Evolutionary conservation across 306 rosid genomes (phyloP), one percentile per base, ranked within the genome.

Genomic region (Pyrus communis): DNA sequence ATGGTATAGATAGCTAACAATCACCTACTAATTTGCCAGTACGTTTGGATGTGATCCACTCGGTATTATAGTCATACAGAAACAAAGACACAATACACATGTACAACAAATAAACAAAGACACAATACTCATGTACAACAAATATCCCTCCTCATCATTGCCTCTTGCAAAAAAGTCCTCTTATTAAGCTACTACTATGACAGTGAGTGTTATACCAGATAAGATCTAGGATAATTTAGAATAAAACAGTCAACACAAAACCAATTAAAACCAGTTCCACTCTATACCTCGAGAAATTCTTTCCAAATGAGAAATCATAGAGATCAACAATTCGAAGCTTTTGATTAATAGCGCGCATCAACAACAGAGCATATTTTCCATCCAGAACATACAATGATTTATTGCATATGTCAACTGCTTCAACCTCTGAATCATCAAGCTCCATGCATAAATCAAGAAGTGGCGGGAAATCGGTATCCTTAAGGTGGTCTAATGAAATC

Each of bases 261-360:
- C 74, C 70, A 85, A 82, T 55, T 62, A 79, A 55, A 55, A 79
- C 61, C 81, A 70, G 79, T 82, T 70, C 65, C 75, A 75, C 51
- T 71, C 70, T 43, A 82, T 90, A 92, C 97, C 96, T 82, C 80
- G 87, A 71, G 87, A 87, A 88, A 76, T 87, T 89, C 73, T 87
- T 90, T 77, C 91, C 93, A 77, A 87, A 78, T 43, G 92, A 84
- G 42, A 76, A 66, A 78, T 90, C 92, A 43, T 77, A 87, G 68
- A 92, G 91, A 84, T 92, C 88, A 30, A 90, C 97, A 78, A 79
- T 86, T 75, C 93, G 91, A 85, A 92, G 93, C 91, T 90, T 92
- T 85, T 77, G 87, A 59, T 81, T 72, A 57, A 90, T 74, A 75
- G 91, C 88, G 70, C 78, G 89, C 93, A 92, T 87, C 92, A 92